Conservation (phyloP, 192 early-diverging fungal genomes). For the Funneliformis geosporum region DNA sequence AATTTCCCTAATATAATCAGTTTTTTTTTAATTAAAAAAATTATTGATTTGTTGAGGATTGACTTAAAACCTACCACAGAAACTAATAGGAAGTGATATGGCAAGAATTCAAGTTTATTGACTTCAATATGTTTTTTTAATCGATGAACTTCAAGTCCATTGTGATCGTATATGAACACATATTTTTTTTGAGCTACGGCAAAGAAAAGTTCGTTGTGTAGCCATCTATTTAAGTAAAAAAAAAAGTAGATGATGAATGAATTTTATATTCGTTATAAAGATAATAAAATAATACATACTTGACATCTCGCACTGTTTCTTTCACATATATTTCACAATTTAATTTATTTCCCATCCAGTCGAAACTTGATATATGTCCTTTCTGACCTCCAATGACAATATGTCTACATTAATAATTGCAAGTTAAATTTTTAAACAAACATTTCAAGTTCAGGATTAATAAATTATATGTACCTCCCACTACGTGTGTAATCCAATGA, state of each 20-base stretch:
- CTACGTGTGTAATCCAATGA: conserved; percentile 88
- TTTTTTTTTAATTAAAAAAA: not conserved
- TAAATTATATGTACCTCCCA: conserved; percentile 45
- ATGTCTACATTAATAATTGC: conserved; percentile 36
- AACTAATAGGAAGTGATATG: conserved; percentile 89
- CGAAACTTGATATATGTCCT: conserved; percentile 89
- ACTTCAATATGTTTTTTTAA: conserved; percentile 81
- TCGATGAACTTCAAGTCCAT: conserved; percentile 88
- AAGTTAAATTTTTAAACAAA: not conserved
- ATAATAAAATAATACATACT: conserved; percentile 43
- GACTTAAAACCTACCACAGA: conserved; percentile 55
- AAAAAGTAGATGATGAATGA: not conserved
- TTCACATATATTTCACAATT: conserved; percentile 82
- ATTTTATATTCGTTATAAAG: not conserved
- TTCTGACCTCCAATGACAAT: conserved; percentile 75
- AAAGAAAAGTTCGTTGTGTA: conserved; percentile 93
- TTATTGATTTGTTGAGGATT: not conserved
- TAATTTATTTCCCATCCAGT: conserved; percentile 83
- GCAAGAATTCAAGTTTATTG: conserved; percentile 84
- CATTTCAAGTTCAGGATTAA: conserved; percentile 13
- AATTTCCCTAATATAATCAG: conserved; percentile 58
- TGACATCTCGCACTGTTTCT: conserved; percentile 89
- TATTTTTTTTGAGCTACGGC: conserved; percentile 96
- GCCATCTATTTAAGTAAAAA: conserved; percentile 61
- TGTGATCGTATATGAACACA: conserved; percentile 92